Base-by-base conservation (phyloP, 495 filamentous ascomycete genomes). In the Pyrenula massariospora region DNA sequence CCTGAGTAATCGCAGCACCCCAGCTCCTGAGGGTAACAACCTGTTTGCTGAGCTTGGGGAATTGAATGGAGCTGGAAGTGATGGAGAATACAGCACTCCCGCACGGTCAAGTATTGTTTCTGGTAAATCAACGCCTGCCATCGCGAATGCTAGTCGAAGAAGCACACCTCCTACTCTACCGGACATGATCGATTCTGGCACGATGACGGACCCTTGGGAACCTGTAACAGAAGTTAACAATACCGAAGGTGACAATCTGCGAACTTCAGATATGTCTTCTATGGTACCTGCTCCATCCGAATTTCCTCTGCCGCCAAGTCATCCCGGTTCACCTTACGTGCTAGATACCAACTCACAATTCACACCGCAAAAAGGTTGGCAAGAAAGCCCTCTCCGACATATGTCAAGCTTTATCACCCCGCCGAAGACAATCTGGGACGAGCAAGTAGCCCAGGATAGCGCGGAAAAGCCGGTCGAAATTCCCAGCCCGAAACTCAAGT, bases 11-110 rank as follows among this genome's bases (percentile, higher is more conserved):
- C 64, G 71, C 55, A 75, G 70, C 22, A 80, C 73, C 22, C 76
- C 80, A 22, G 72, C 78, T 20, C 72, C 76, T 50, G 77, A 74
- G 59, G 82, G 81, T 1, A 88, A 96, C 71, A 96, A 86, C 64
- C 71, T 98, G 56, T 95, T 90, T 66, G 89, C 91, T 21, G 93
- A 98, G 64, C 78, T 98, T 50, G 89, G 83, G 20, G 85, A 90
- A 56, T 70, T 95, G 11, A 80, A 82, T 58, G 79, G 73, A 58
- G 83, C 73, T 48, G 84, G 85, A 55, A 84, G 84, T 53, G 87
- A 87, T 55, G 70, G 72, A 50, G 70, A 71, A 49, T 72, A 65
- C 55, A 77, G 65, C 22, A 65, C 68, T 8, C 60, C 68, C 11
- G 64, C 63, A 49, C 58, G 59, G 21, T 61, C 60, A 54, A 71